Evolutionary conservation across 2,329 filamentous ascomycete species (phyloP).

Genomic region (Scedosporium boydii): DNA sequence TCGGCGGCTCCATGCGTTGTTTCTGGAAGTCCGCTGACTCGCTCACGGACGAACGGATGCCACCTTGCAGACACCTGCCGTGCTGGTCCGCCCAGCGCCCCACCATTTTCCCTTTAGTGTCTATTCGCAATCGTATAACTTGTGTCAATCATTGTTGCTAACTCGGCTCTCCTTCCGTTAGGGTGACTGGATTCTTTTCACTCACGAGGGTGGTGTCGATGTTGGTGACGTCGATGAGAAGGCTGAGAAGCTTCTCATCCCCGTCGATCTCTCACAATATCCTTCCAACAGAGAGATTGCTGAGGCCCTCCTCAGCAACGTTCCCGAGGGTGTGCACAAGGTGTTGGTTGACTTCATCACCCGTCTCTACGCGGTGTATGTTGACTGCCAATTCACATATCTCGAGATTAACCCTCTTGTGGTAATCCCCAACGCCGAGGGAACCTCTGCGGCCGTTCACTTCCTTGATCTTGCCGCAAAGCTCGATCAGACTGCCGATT

Average conservation of each 20-base stretch:
- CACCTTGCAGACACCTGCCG: constrained; percentile 1
- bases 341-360: constrained; percentile 99
- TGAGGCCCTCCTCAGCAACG: constrained; percentile 74
- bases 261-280: constrained; percentile 88
- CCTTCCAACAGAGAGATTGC: constrained; percentile 95
- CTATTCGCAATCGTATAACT: background rate
- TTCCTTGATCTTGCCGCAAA: constrained; percentile 98
- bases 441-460: constrained; percentile 87
- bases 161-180: constrained; percentile 31
- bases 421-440: constrained; percentile 88
- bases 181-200: constrained; percentile 99
- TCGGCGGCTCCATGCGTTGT: background rate
- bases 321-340: constrained; percentile 91
- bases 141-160: constrained; percentile 16
- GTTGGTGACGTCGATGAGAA: constrained; percentile 98
- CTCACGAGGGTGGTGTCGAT: constrained; percentile 98
- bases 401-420: constrained; percentile 99
- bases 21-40: constrained; percentile 4
- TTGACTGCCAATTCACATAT: constrained; percentile 98
- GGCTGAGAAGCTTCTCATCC: constrained; percentile 96
- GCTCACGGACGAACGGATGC: constrained; percentile 26
- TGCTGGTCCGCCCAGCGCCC: background rate
- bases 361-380: constrained; percentile 70
- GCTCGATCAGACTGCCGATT: constrained; percentile 97
- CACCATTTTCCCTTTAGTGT: background rate